Percentiles rank a stretch among this genome's conserved stretches.
Conservation (phyloP, 2,329 filamentous ascomycete species). For the Trichoderma endophyticum region DNA sequence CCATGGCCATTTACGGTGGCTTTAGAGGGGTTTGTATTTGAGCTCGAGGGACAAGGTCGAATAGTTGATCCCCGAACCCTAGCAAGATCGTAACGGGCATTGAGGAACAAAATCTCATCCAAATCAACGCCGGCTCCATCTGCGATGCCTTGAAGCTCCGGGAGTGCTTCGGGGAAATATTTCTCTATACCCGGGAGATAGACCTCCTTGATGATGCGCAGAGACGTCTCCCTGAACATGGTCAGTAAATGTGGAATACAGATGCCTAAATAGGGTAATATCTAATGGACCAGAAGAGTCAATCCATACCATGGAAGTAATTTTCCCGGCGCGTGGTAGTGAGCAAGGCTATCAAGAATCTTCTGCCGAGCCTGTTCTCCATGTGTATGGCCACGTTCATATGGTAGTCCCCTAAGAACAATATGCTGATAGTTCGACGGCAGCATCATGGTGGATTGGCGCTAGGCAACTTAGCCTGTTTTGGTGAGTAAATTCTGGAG, state of each 20-base stretch:
- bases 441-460: neutral
- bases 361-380: constrained; percentile 24
- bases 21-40: neutral
- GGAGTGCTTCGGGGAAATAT: neutral
- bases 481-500: neutral
- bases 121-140: neutral
- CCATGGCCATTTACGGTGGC: neutral
- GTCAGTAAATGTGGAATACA: neutral
- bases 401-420: constrained; percentile 24
- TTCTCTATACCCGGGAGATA: neutral
- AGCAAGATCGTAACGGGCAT: neutral
- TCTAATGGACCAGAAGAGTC: neutral
- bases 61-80: neutral
- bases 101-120: neutral
- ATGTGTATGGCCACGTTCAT: constrained; percentile 25
- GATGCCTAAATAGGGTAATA: neutral
- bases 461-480: neutral
- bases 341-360: constrained; percentile 24
- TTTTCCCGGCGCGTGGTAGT: constrained; percentile 26
- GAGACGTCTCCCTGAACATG: neutral
- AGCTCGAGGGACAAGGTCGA: neutral
- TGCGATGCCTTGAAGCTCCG: neutral
- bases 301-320: constrained; percentile 10
- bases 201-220: neutral
- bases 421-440: constrained; percentile 25